These are phyloP conservation scores for Toxoplasma gondii DNA, from an alignment of 169 alveolate genomes.

Conservation along the genomic window DNA sequence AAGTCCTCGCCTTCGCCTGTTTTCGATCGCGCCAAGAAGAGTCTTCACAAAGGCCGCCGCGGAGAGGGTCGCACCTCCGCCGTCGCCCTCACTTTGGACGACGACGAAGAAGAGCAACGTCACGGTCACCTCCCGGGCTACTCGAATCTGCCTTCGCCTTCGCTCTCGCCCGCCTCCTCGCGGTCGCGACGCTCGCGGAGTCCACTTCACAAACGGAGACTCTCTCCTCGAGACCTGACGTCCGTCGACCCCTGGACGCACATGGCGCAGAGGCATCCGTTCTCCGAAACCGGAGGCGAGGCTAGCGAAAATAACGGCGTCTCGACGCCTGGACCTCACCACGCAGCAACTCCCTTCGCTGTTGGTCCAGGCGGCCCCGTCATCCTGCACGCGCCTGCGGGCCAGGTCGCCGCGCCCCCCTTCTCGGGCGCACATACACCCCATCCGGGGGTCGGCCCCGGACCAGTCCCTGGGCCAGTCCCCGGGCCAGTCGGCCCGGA, in stretches of 20 bases:
- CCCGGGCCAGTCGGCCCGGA: too few relatives aligned
- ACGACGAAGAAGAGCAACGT: not conserved
- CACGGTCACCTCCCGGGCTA: not conserved
- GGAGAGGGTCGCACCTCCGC: not conserved
- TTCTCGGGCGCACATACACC: too few relatives aligned
- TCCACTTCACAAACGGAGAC: not conserved
- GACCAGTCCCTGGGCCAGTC: too few relatives aligned
- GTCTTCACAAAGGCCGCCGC: not conserved
- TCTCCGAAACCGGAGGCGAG: not conserved
- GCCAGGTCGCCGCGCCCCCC: too few relatives aligned
- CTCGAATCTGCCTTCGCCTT: slow-evolving; percentile 39
- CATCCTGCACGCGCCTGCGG: too few relatives aligned
- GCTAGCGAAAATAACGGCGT: not conserved
- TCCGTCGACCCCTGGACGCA: not conserved
- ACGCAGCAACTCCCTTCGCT: not conserved
- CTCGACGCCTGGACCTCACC: not conserved
- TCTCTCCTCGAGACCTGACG: not conserved
- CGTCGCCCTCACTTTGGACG: not conserved
- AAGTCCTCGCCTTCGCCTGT: not conserved
- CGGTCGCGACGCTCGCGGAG: slow-evolving; percentile 12
- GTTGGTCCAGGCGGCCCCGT: too few relatives aligned
- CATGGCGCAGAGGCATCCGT: not conserved
- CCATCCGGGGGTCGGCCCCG: too few relatives aligned
- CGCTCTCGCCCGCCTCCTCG: slow-evolving; percentile 9
- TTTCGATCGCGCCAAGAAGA: not conserved